Percentiles rank a stretch among this genome's conserved stretches.
phyloP scores from a whole-genome alignment of 768 basidiomycete genomes.

The Amanita jacksonii region DNA sequence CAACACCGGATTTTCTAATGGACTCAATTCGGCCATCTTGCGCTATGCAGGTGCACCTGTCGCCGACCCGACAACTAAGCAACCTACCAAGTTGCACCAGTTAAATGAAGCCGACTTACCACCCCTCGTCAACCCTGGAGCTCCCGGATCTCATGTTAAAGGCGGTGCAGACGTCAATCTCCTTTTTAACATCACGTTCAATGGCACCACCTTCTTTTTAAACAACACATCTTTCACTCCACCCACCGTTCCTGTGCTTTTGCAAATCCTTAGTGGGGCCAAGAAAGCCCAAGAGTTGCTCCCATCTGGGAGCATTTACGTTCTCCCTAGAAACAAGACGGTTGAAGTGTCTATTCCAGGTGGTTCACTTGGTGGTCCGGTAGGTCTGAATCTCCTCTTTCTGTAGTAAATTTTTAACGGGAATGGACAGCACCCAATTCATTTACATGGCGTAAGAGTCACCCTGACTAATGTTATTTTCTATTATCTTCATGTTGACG shows the following conservation, averaged over 20 bases:
- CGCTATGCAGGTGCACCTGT: constrained; percentile 34
- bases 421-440: constrained; percentile 25
- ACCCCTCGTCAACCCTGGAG: constrained; percentile 11
- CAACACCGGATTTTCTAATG: constrained; percentile 18
- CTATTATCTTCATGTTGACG: background rate
- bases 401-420: background rate
- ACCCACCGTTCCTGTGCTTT: constrained; percentile 41
- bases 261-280: constrained; percentile 51
- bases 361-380: background rate
- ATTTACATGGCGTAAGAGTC: constrained; percentile 25
- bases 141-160: constrained; percentile 13
- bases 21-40: constrained; percentile 46
- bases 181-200: constrained; percentile 15
- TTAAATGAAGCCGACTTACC: constrained; percentile 7
- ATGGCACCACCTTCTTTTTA: constrained; percentile 15
- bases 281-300: constrained; percentile 35
- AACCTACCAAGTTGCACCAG: constrained; percentile 1
- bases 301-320: constrained; percentile 37
- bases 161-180: constrained; percentile 18
- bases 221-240: constrained; percentile 23
- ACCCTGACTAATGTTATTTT: background rate
- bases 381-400: background rate
- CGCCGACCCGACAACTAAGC: constrained; percentile 25
- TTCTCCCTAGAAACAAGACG: constrained; percentile 34
- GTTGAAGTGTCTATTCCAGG: constrained; percentile 16